Evolutionary conservation across 768 basidiomycete genomes (phyloP), one percentile per base, ranked within the genome.

Genomic region (Agrocybe chaxingu): DNA sequence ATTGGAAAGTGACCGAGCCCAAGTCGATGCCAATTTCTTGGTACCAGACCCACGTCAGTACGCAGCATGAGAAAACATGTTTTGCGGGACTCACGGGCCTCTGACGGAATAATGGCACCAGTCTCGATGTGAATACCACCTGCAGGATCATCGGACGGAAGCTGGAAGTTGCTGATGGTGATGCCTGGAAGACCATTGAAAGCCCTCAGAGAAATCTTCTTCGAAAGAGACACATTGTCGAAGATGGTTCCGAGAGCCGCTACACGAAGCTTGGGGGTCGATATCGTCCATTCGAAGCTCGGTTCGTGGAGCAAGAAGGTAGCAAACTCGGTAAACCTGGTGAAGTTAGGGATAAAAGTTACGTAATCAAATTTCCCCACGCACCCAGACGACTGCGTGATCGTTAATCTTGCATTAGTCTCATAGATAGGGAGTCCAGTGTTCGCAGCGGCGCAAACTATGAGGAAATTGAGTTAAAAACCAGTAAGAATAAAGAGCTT

Each of bases 61-160:
- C 13, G 5, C 11, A 4, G 1, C 13, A 35, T 19, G 24, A 29
- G 30, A 9, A 46, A n/a, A 11, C 42, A 48, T 7, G 36, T 34
- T 11, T 18, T 46, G 7, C 41, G n/a, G 11, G 11, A 80, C 84
- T 36, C 48, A 85, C 84, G 84, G 57, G 84, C 74, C 51, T 77
- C 69, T 10, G 86, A 88, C 8, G 84, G 84, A 54, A 88, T 87
- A 16, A 66, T 48, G 0, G 84, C 77, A 61, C 85, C 83, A 3
- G 84, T 85, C 56, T 83, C 82, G 45, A 88, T 82, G 45, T 78
- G 78, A 51, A 87, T 87, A 29, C 86, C 85, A 48, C 85, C 86
- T 33, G 76, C 77, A 38, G 82, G 75, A 57, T 84, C 80, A 55
- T 88, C 84, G 3, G 77, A 76, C 0, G 86, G 86, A 49, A 88